phyloP scores from a whole-genome alignment of 176 grass and related monocot species.

The Triticum urartu region DNA sequence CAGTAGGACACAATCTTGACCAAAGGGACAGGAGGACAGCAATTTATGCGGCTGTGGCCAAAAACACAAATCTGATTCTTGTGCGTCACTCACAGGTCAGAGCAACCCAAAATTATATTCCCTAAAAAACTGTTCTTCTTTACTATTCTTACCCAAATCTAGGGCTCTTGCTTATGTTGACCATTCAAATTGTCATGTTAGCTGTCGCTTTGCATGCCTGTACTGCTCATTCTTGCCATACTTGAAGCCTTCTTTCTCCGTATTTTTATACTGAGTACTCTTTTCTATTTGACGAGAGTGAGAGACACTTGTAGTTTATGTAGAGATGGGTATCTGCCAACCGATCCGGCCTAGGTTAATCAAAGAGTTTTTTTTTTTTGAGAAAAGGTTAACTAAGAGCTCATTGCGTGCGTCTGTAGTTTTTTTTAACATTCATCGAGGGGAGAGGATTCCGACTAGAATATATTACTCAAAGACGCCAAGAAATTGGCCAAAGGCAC shows the following conservation, averaged over 20 bases:
- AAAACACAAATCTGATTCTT: conserved; percentile 31
- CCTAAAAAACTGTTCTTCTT: conserved; percentile 26
- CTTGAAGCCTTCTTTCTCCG: not conserved
- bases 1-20: conserved; percentile 47
- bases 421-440: not conserved
- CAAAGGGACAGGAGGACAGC: not conserved
- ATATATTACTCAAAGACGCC: too few relatives aligned
- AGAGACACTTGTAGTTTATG: conserved; percentile 36
- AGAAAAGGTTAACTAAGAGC: not conserved
- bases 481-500: too few relatives aligned
- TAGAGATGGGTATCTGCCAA: conserved; percentile 19
- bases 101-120: conserved; percentile 35
- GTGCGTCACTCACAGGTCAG: conserved; percentile 30
- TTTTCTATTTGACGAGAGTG: conserved; percentile 19
- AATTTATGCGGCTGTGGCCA: conserved; percentile 23
- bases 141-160: conserved; percentile 55
- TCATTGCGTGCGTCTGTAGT: not conserved
- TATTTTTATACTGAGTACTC: not conserved
- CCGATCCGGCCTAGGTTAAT: not conserved
- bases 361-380: too few relatives aligned
- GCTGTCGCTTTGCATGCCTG: not conserved
- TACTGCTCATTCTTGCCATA: conserved; percentile 32
- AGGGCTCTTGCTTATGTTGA: conserved; percentile 61
- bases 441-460: too few relatives aligned
- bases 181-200: conserved; percentile 23